phyloP scores from a whole-genome alignment of 805 yeast species.

The Hanseniaspora nectarophila region DNA sequence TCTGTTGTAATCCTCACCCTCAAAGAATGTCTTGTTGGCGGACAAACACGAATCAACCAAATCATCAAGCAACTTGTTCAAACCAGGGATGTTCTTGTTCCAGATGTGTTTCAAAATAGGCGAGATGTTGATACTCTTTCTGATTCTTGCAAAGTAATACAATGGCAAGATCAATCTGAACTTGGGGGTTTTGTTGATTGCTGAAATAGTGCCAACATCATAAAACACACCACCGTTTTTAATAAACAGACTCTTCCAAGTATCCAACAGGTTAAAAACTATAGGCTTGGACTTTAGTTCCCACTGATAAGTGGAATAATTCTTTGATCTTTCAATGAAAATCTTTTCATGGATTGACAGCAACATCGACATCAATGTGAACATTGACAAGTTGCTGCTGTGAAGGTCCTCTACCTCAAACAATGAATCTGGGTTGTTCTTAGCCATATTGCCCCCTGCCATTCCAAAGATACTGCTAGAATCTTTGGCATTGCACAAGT shows the following conservation, averaged over 20 bases:
- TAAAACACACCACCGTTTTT: conserved; percentile 49
- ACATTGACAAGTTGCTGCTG: conserved; percentile 33
- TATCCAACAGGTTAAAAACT: conserved; percentile 44
- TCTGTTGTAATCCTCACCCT: conserved; percentile 33
- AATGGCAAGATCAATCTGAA: conserved; percentile 57
- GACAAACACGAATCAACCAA: conserved; percentile 23
- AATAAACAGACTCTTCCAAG: conserved; percentile 57
- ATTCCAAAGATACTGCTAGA: conserved; percentile 17
- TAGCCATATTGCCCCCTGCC: conserved; percentile 20
- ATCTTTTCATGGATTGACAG: conserved; percentile 59
- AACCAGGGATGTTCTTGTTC: conserved; percentile 54
- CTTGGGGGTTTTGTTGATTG: conserved; percentile 41
- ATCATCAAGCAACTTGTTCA: conserved; percentile 43
- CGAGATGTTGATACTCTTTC: conserved; percentile 49
- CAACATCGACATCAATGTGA: conserved; percentile 44
- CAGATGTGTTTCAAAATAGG: conserved; percentile 51
- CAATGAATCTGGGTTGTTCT: conserved; percentile 1
- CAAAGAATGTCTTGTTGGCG: conserved; percentile 5
- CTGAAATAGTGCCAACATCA: conserved; percentile 25
- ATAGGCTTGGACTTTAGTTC: conserved; percentile 49
- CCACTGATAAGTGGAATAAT: conserved; percentile 46
- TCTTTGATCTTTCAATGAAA: conserved; percentile 37
- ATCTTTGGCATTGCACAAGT: conserved; percentile 31
- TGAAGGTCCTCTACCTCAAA: conserved; percentile 14
- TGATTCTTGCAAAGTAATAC: conserved; percentile 52